phyloP scores from a whole-genome alignment of 768 basidiomycete species.

The Hypholoma sublateritium region DNA sequence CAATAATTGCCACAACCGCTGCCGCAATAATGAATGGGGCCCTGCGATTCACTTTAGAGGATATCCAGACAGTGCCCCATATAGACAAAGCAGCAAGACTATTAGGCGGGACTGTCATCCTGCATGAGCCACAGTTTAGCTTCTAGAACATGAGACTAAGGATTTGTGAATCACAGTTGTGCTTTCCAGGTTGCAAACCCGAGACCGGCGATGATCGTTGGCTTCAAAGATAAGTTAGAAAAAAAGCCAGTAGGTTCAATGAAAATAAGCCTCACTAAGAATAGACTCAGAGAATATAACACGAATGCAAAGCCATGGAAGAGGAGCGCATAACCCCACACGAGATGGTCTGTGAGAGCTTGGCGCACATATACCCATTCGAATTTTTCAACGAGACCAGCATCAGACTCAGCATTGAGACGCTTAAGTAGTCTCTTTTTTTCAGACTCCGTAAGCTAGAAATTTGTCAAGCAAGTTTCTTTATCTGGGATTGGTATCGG shows the following conservation, averaged over 20 bases:
- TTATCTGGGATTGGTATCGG: background rate
- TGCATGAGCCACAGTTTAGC: slow-evolving; percentile 14
- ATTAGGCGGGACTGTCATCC: slow-evolving; percentile 63
- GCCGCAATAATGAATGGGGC: slow-evolving; percentile 54
- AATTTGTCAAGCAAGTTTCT: slow-evolving; percentile 20
- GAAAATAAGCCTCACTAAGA: slow-evolving; percentile 38
- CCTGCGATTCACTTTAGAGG: slow-evolving; percentile 42
- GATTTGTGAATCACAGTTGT: slow-evolving; percentile 42
- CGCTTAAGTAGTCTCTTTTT: slow-evolving; percentile 47
- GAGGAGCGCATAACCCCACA: slow-evolving; percentile 59
- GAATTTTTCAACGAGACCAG: slow-evolving; percentile 51
- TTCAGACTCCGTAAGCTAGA: slow-evolving; percentile 54
- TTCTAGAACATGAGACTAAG: background rate
- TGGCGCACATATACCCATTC: slow-evolving; percentile 57
- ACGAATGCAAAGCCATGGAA: slow-evolving; percentile 66
- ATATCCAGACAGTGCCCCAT: slow-evolving; percentile 49
- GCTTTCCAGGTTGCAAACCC: slow-evolving; percentile 63
- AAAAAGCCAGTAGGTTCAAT: background rate
- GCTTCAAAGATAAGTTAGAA: slow-evolving; percentile 29
- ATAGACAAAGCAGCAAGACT: slow-evolving; percentile 49
- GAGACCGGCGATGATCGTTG: slow-evolving; percentile 57
- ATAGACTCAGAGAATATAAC: slow-evolving; percentile 56
- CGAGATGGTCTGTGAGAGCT: slow-evolving; percentile 56
- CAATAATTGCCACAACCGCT: slow-evolving; percentile 50
- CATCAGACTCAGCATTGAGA: slow-evolving; percentile 53